Percentiles rank a stretch among this genome's conserved stretches.
Evolutionary conservation across 148 eudicot species (phyloP).

Genomic region (Talinum fruticosum): DNA sequence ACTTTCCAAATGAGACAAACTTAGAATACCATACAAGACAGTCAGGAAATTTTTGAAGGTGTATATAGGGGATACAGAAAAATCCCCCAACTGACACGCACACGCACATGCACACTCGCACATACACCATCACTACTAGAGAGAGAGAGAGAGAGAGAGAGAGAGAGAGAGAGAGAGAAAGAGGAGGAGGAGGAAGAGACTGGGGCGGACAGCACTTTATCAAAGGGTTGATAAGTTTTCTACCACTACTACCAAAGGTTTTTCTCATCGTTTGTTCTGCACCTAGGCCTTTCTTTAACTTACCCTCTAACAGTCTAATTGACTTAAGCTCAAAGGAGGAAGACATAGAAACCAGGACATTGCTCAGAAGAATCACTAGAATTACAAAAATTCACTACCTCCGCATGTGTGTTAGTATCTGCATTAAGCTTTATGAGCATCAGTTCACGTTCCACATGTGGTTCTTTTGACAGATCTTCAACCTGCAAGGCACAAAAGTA

Average conservation of each 20-base stretch:
- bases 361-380: conserved; percentile 5
- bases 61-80: background rate
- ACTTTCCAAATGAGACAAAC: background rate
- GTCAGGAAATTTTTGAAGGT: background rate
- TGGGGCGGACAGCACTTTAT: too few species aligned
- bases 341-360: background rate
- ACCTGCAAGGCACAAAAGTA: conserved; percentile 38
- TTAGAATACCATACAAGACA: too few species aligned
- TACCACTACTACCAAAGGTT: background rate
- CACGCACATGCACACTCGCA: too few species aligned
- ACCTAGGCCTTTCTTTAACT: too few species aligned
- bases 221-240: background rate
- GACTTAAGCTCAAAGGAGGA: background rate
- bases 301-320: background rate
- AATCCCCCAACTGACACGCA: too few species aligned
- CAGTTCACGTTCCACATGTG: conserved; percentile 91
- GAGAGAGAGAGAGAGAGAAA: too few species aligned
- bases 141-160: too few species aligned
- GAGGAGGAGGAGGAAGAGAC: too few species aligned
- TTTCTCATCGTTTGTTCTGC: background rate
- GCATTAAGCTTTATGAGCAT: conserved; percentile 82
- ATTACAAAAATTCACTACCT: conserved; percentile 38
- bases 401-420: conserved; percentile 54
- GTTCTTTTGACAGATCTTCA: conserved; percentile 78
- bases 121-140: too few species aligned